Percentiles rank a stretch among this genome's conserved stretches.
These are phyloP conservation scores for Pestalotiopsis sp. DNA, from an alignment of 2,329 filamentous ascomycete species.

Conservation along the genomic window DNA sequence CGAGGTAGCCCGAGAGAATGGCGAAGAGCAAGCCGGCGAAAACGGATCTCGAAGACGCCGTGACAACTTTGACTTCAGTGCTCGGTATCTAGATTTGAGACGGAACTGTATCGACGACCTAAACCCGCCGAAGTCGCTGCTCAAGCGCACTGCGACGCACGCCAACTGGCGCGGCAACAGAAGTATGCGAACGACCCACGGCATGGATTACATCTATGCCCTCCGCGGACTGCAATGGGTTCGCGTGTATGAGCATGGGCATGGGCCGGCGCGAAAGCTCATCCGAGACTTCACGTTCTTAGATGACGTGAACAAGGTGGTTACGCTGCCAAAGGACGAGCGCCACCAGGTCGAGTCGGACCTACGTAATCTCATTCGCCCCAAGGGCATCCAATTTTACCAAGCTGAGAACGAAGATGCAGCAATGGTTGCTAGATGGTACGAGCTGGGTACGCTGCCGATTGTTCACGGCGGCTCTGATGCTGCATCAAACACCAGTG, in stretches of 20 bases:
- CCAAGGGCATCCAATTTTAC: conserved; percentile 18
- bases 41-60: not conserved
- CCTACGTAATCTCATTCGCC: conserved; percentile 23
- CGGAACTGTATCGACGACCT: conserved; percentile 13
- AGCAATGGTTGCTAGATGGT: conserved; percentile 20
- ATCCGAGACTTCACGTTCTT: conserved; percentile 35
- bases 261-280: conserved; percentile 18
- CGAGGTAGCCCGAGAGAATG: not conserved
- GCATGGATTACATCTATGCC: conserved; percentile 43
- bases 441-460: not conserved
- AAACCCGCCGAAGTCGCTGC: conserved; percentile 17
- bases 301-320: conserved; percentile 31
- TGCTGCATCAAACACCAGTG: not conserved
- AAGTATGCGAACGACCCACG: conserved; percentile 42
- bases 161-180: conserved; percentile 40
- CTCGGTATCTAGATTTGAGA: conserved; percentile 19
- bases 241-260: conserved; percentile 42
- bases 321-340: conserved; percentile 22
- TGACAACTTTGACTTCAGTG: conserved; percentile 12
- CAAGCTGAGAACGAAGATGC: conserved; percentile 18
- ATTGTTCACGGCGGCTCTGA: not conserved
- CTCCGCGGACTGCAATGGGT: conserved; percentile 45
- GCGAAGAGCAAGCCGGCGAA: not conserved
- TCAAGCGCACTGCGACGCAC: conserved; percentile 34
- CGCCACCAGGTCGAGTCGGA: conserved; percentile 15